Evolutionary conservation across 768 basidiomycete species (phyloP), one percentile per base, ranked within the genome.

Genomic region (Pulveroboletus sp.): DNA sequence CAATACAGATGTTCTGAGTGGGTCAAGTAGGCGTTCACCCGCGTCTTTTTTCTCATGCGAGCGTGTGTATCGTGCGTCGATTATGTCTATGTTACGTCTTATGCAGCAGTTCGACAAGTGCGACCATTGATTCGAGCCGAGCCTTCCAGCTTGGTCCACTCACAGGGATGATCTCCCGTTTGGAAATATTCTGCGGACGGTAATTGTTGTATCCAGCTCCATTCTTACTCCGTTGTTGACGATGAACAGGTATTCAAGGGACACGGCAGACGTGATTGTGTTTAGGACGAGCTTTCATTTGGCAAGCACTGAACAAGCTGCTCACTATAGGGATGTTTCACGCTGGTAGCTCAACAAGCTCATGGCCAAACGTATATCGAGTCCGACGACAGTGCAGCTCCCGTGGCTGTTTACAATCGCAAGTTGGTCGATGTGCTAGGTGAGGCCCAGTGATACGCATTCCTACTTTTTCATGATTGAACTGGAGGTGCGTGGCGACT

Each of bases 11-110:
- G 30, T 43, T 28, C 44, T 6, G 37, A 33, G 32, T 46, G 50
- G 44, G 30, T 46, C 31, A 21, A 39, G 32, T 27, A 5, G 35
- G 55, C 11, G 1, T 57, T 57, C 18, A 30, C 21, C 21, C 21
- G 21, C 21, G 21, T 21, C 4, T 21, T 45, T 18, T 14, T 41
- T 39, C n/a, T n/a, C n/a, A n/a, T n/a, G n/a, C n/a, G n/a, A n/a
- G n/a, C 36, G 36, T 55, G 44, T 31, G 8, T 79, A 83, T 59
- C 71, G 79, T 32, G 73, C 71, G 38, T 68, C 55, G 47, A 68
- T 80, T 32, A 78, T 78, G 76, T 66, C 70, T 21, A 68, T 66
- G 17, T 33, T 46, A 28, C 28, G 45, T 33, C 24, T n/a, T 18
- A 35, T 18, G 27, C 9, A 31, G 36, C 26, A 21, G 21, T 21